Base-by-base conservation (phyloP, 148 eudicot species). In the Camellia lanceoleosa region DNA sequence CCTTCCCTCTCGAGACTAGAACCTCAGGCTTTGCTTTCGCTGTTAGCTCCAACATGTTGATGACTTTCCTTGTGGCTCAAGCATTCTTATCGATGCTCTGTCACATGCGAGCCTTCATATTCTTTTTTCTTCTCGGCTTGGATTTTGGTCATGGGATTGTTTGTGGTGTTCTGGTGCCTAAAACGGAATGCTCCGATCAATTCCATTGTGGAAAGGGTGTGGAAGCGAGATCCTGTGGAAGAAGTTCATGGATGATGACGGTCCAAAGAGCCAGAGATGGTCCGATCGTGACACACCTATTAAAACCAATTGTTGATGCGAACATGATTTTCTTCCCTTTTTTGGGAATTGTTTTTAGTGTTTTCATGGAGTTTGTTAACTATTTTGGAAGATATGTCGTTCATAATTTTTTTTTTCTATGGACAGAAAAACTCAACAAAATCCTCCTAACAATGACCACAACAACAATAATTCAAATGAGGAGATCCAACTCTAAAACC, bases 61-160 rank as follows among this genome's bases (percentile, higher is more conserved):
- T 87, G 78, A 87, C 89, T 7, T 87, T 85, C 80, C 18, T 83
- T 11, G 60, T 81, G 0, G 86, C 89, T 18, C 87, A 87, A 47
- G 89, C 81, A 0, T 87, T 84, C 74, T 71, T 87, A 56, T 80
- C 89, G 0, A 87, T 87, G 90, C 18, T 87, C 16, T 87, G 90
- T 11, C 63, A 76, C 52, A 74, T 87, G 88, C 83, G 47, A 6
- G 84, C 90, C 19, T 72, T 14, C 64, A 80, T 87, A 18, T 86
- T 86, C 79, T n/a, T 69, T 86, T 86, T 85, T 87, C 86, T 87
- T 87, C 83, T 75, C 90, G 4, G 90, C 70, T 10, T 87, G 88
- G 90, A 87, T 87, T 54, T 15, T 87, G 16, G 9, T 62, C 69
- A 87, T 87, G 88, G 83, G 86, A 0, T 1, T 87, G 18, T 87